Base-by-base conservation (phyloP, 176 grass and related monocot genomes). In the Chloris gayana region DNA sequence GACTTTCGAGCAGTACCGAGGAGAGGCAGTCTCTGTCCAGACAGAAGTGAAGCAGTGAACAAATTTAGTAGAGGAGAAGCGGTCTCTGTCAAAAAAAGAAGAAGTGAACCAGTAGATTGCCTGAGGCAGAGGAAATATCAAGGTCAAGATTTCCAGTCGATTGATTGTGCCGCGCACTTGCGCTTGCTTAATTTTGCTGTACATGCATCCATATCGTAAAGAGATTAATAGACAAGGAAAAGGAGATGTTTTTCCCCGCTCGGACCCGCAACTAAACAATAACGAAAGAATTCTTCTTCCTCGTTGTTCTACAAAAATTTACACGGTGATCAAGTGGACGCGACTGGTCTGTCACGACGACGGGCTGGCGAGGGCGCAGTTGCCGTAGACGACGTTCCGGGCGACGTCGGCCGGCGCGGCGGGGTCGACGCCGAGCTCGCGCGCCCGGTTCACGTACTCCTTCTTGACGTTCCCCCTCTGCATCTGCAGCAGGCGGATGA, bases 391-490 rank as follows among this genome's bases (percentile, higher is more conserved):
- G 50, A 90, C 62, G 68, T 61, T 83, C 79, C 88, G 79, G 50
- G 83, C 79, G 0, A 78, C 83, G 27, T 90, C 88, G 14, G 57
- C 83, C 22, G 88, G 80, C 31, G 89, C 87, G 57, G 84, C 46
- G 50, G 87, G 87, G 82, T 97, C 82, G 64, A 92, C 62, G 51
- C 85, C 76, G 71, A 94, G 85, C 31, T 78, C 87, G 15, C 62
- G 57, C 6, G 89, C 89, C 31, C 89, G 89, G 59, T 94, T 92
- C 44, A 92, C 82, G 76, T 92, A 97, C 64, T 87, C 89, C 83
- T 90, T 86, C 95, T 94, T 97, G 10, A 97, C 89, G 62, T 86
- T 97, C 0, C 87, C 83, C 54, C 61, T 69, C 83, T 97, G 95
- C 71, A 85, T 4, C 83, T 88, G 85, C 80, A 97, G 82, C 46